Evolutionary conservation across 352 stramenopile species (phyloP), one percentile per base, ranked within the genome.

Genomic region (Thalassiosira oceanica): DNA sequence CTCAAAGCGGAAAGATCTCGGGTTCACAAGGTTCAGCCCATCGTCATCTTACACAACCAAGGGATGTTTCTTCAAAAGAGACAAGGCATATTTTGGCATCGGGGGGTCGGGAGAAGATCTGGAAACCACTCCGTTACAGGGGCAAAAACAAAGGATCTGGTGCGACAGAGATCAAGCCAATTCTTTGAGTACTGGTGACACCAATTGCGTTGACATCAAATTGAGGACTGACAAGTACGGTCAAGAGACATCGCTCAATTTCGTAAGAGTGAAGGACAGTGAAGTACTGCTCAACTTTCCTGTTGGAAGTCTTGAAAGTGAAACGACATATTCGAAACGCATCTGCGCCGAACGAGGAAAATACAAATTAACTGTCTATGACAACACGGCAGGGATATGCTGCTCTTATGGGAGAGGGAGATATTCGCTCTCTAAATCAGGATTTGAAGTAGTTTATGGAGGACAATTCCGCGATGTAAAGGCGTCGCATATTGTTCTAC

Each of bases 41-140:
- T 6, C 33, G 2, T 39, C 10, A 16, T 24, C 18, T n/a, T 54
- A 39, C 21, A 33, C 45, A 16, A 60, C 57, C 7, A 68, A 68
- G 45, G 57, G 57, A 20, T 68, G 57, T 31, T 68, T 68, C 28
- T 31, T 23, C 16, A 68, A 68, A 16, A 50, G 31, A 21, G 26
- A 43, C 4, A 27, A 18, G 10, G 57, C 29, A 4, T 68, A 44
- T 27, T 60, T 48, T 26, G 39, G 57, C 5, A 41, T 23, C 1
- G 46, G 46, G 10, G 57, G 57, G 11, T 52, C 45, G 0, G n/a
- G 3, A 5, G 29, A 60, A 8, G 46, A 60, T 5, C 36, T 60
- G 45, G 28, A 31, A 1, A 37, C 8, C 21, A 15, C 11, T n/a
- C 35, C 42, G 16, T 21, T 60, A 24, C 3, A 31, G 5, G 57